A percentile compares a stretch with the other conserved stretches of the same genome.
These are phyloP conservation scores for Mycena epipterygia DNA, from an alignment of 768 basidiomycete genomes.

Conservation along the genomic window DNA sequence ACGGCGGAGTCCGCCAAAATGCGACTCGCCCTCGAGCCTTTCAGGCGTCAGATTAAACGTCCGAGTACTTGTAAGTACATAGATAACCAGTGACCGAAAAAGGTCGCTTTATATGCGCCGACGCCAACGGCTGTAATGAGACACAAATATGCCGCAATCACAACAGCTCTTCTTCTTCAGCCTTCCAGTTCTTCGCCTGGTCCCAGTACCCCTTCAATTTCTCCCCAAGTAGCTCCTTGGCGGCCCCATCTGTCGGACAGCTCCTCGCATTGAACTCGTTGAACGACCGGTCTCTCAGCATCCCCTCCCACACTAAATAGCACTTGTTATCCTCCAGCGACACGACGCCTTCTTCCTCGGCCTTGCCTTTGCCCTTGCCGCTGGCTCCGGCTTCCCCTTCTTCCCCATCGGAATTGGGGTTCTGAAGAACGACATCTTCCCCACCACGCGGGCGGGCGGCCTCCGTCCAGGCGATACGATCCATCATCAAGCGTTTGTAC, in stretches of 20 bases:
- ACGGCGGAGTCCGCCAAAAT: too few relatives aligned
- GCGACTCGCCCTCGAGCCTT: too few relatives aligned
- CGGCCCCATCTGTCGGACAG: slow-evolving; percentile 87
- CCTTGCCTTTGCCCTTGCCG: slow-evolving; percentile 39
- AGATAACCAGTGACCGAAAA: neutral
- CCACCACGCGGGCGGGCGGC: slow-evolving; percentile 83
- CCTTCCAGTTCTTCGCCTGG: slow-evolving; percentile 90
- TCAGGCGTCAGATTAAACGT: too few relatives aligned
- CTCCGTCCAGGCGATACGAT: slow-evolving; percentile 95
- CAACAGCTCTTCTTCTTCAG: slow-evolving; percentile 83
- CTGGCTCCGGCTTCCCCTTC: slow-evolving; percentile 40
- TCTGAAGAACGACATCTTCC: slow-evolving; percentile 78
- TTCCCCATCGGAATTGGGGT: slow-evolving; percentile 56
- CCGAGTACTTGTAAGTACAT: neutral
- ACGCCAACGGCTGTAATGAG: neutral
- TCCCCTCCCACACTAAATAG: slow-evolving; percentile 94
- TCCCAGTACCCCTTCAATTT: slow-evolving; percentile 96
- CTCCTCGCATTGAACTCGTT: slow-evolving; percentile 83
- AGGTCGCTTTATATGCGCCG: neutral
- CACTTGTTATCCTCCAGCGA: slow-evolving; percentile 92
- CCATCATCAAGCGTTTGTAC: slow-evolving; percentile 89
- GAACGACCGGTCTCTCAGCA: slow-evolving; percentile 86
- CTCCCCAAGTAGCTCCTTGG: slow-evolving; percentile 88
- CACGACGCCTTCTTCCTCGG: slow-evolving; percentile 45
- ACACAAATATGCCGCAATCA: too few relatives aligned